phyloP scores from a whole-genome alignment of 768 basidiomycete species.

The Boletus vinaceobasis region DNA sequence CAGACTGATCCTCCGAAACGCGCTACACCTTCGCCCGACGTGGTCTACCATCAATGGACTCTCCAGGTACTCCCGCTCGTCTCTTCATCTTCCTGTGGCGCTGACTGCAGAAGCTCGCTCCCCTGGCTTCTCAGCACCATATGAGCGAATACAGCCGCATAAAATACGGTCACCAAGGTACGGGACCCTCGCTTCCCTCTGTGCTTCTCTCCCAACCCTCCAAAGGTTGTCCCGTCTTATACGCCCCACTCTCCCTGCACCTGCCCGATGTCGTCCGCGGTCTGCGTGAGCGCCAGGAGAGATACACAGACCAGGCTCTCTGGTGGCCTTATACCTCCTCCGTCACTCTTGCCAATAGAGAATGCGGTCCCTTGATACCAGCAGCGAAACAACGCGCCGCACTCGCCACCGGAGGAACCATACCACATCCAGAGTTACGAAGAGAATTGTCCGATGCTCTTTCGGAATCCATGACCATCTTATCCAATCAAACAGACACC shows the following conservation, averaged over 20 bases:
- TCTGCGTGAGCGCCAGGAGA: conserved; percentile 50
- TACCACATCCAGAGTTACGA: conserved; percentile 34
- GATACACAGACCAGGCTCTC: conserved; percentile 33
- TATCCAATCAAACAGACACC: not conserved
- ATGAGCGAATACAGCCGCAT: conserved; percentile 63
- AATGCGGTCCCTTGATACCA: conserved; percentile 15
- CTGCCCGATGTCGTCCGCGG: conserved; percentile 55
- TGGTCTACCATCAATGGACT: conserved; percentile 12
- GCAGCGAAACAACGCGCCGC: conserved; percentile 23
- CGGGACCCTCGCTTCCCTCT: not conserved
- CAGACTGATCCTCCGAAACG: not conserved
- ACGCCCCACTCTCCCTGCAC: conserved; percentile 62
- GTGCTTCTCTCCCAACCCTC: not conserved
- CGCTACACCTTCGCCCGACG: too few species aligned
- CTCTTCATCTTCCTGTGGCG: not conserved
- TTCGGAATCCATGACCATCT: conserved; percentile 36
- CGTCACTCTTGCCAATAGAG: not conserved
- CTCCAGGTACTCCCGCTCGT: conserved; percentile 14
- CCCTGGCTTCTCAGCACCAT: conserved; percentile 73
- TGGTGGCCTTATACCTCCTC: conserved; percentile 46
- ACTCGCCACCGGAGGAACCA: conserved; percentile 14
- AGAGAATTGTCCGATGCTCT: conserved; percentile 55
- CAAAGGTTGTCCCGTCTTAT: conserved; percentile 54
- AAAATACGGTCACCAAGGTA: conserved; percentile 57
- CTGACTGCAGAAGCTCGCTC: conserved; percentile 40